Base-by-base conservation (phyloP, 2,329 filamentous ascomycete genomes). In the Fusarium ambrosium region DNA sequence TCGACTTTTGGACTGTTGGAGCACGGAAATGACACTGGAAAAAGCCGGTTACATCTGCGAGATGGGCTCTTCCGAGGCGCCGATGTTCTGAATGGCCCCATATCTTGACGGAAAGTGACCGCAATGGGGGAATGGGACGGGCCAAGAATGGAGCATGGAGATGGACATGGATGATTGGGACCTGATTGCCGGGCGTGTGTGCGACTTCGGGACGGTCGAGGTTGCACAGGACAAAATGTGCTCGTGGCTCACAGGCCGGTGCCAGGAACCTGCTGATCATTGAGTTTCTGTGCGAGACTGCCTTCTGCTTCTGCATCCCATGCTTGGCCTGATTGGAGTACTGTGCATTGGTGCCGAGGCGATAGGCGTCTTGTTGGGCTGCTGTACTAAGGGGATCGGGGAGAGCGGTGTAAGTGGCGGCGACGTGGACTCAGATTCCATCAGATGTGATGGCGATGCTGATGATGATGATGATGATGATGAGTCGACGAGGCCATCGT, bases 201-300 rank as follows among this genome's bases (percentile, higher is more conserved):
- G 66, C 67, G 63, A 78, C 77, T 67, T 68, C 67, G 69, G 75
- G 61, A 76, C 53, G 32, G 51, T 63, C 65, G 58, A 65, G 39
- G 69, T 72, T 59, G 64, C 62, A 73, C 66, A 69, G 62, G 58
- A 39, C 53, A 36, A 66, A 65, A 61, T 66, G 58, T 37, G 56
- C 53, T 36, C 61, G 36, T 67, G 63, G 63, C 68, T 55, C 37
- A 43, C 24, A 55, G 37, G 64, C 58, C 56, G 34, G 32, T 68
- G 53, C 29, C 45, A 65, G 51, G 53, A 66, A 70, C 56, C 59
- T 68, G 62, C 62, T 56, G 62, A 69, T 64, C 51, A 64, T 60
- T 66, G 62, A 55, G 58, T 36, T 60, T 68, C 53, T 58, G 62
- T 63, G 60, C 36, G 56, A 48, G 48, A 55, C 48, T 43, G 48